phyloP scores from a whole-genome alignment of 495 filamentous ascomycete genomes.

The Tuber umbilicatum region DNA sequence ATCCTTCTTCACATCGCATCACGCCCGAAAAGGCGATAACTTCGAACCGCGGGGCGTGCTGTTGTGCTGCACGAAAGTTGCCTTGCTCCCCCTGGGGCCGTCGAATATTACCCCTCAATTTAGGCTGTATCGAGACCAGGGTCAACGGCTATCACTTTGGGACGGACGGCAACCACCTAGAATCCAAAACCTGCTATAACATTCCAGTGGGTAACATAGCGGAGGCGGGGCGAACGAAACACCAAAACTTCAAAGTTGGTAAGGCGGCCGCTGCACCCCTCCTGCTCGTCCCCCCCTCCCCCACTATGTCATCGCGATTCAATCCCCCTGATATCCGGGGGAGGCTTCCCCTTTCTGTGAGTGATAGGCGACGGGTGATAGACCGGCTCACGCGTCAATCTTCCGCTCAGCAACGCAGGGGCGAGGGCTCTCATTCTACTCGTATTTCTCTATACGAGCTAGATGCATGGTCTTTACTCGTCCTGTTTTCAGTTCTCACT shows the following conservation, averaged over 20 bases:
- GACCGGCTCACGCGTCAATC: neutral
- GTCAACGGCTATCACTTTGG: constrained; percentile 2
- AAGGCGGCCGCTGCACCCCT: neutral
- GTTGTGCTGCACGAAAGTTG: neutral
- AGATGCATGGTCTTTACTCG: neutral
- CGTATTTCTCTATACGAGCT: neutral
- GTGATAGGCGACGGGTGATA: neutral
- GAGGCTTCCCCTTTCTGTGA: neutral
- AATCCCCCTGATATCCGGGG: neutral
- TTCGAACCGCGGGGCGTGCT: neutral
- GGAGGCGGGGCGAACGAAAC: neutral
- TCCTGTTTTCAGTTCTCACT: neutral
- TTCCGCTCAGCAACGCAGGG: neutral
- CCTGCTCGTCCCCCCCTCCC: neutral
- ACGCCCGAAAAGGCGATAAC: neutral
- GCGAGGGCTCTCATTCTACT: neutral
- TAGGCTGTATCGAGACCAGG: neutral
- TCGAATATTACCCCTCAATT: neutral
- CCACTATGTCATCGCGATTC: neutral
- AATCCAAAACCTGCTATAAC: neutral
- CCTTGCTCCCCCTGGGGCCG: neutral
- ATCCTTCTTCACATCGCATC: neutral
- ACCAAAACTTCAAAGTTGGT: neutral
- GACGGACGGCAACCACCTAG: neutral
- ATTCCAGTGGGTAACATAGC: neutral